phyloP scores from a whole-genome alignment of 164 flowering plant genomes.

The Vitis rotundifolia region DNA sequence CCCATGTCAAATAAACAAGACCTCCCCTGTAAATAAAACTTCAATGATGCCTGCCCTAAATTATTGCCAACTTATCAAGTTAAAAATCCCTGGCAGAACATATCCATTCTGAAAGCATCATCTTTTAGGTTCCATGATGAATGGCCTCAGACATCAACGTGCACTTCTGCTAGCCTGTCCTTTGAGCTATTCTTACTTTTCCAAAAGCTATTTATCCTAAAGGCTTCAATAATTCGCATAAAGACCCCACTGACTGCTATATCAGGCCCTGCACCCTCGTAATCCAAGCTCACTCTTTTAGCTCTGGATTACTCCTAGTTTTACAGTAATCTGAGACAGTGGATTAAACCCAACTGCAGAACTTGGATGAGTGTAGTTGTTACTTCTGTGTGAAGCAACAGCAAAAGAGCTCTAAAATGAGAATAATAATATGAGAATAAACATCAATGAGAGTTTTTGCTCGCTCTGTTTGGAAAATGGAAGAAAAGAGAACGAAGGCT shows the following conservation, averaged over 20 bases:
- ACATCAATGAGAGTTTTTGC: too few species aligned
- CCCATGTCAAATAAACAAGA: conserved; percentile 16
- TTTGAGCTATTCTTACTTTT: conserved; percentile 17
- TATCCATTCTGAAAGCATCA: background rate
- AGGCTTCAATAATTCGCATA: conserved; percentile 20
- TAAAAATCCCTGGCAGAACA: background rate
- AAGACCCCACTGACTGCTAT: conserved; percentile 18
- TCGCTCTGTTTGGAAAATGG: too few species aligned
- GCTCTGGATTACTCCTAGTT: background rate
- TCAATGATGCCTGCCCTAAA: conserved; percentile 6
- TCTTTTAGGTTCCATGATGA: conserved; percentile 17
- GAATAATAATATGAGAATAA: too few species aligned
- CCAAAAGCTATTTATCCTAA: conserved; percentile 17
- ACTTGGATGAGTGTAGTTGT: background rate
- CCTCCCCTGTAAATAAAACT: background rate
- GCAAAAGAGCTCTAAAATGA: too few species aligned
- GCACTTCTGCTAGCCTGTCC: conserved; percentile 24
- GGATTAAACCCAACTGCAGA: background rate
- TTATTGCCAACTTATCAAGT: background rate
- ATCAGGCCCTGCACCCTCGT: background rate
- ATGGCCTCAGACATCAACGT: conserved; percentile 19
- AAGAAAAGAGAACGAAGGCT: too few species aligned
- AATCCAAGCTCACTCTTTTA: background rate
- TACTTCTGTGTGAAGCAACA: too few species aligned
- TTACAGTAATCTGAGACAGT: background rate